Conservation (phyloP, 2,329 filamentous ascomycete species). For the Diaporthe destruens region DNA sequence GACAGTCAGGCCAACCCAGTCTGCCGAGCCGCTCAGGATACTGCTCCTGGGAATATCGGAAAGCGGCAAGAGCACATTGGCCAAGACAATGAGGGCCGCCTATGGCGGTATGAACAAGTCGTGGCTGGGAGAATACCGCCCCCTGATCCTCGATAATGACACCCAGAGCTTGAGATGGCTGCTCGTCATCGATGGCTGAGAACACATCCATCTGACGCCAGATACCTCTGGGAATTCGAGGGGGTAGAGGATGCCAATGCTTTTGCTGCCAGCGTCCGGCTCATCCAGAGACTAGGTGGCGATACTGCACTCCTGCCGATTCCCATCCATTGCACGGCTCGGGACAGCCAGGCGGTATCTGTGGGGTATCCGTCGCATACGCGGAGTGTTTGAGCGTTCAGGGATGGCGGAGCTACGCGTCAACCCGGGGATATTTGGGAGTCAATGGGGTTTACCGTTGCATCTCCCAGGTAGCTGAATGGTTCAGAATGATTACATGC, state of each 20-base stretch:
- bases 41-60: not conserved
- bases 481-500: not conserved
- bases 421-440: no score
- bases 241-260: no score
- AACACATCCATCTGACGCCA: not conserved
- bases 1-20: not conserved
- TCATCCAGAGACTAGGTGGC: not conserved
- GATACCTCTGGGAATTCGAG: not conserved
- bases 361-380: not conserved
- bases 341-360: not conserved
- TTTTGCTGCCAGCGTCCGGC: not conserved
- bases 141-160: not conserved
- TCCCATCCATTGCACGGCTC: not conserved
- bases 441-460: no score
- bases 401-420: not conserved
- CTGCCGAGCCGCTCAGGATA: not conserved
- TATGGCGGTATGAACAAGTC: not conserved
- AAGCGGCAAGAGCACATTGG: conserved; percentile 10
- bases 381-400: not conserved
- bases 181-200: not conserved
- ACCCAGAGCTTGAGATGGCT: not conserved
- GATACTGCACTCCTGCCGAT: not conserved
- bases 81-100: not conserved
- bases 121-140: not conserved
- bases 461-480: no score